Percentiles rank a stretch among this genome's conserved stretches.
These are phyloP conservation scores for Xylariomycetidae sp. DNA, from an alignment of 2,329 filamentous ascomycete genomes.

Conservation along the genomic window DNA sequence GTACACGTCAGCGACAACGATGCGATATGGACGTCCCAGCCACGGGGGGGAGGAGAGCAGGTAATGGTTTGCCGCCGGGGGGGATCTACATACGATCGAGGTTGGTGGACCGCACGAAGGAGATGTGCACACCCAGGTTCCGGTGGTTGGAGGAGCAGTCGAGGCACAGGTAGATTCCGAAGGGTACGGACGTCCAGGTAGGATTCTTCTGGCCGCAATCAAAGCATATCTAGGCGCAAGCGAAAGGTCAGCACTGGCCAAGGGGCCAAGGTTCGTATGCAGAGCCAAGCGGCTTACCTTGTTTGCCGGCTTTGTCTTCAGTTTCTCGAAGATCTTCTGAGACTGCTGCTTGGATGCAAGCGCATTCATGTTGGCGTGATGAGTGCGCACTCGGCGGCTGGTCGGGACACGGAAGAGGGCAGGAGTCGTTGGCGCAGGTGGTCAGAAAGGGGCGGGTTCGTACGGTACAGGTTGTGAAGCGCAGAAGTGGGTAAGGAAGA, in stretches of 20 bases:
- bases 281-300: slow-evolving; percentile 55
- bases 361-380: slow-evolving; percentile 48
- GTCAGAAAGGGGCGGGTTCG: not conserved
- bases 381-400: slow-evolving; percentile 1
- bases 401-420: not conserved
- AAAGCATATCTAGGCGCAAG: slow-evolving; percentile 68
- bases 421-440: not conserved
- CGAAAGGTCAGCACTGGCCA: not conserved
- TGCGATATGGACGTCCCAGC: too few relatives aligned
- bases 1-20: slow-evolving; percentile 20
- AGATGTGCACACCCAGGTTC: slow-evolving; percentile 97
- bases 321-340: slow-evolving; percentile 94
- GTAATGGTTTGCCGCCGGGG: too few relatives aligned
- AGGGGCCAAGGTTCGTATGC: not conserved
- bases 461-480: slow-evolving; percentile 2
- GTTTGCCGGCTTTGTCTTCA: slow-evolving; percentile 91
- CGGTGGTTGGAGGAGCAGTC: slow-evolving; percentile 97
- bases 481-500: slow-evolving; percentile 4
- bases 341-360: slow-evolving; percentile 89
- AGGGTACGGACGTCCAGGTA: slow-evolving; percentile 95
- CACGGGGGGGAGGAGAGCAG: too few relatives aligned
- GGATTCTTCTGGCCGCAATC: slow-evolving; percentile 97
- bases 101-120: slow-evolving; percentile 96
- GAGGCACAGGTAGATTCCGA: slow-evolving; percentile 95
- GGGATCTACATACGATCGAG: slow-evolving; percentile 96